These are phyloP conservation scores for Magnusiomyces fungicola DNA, from an alignment of 1,139 yeast genomes.

Conservation along the genomic window DNA sequence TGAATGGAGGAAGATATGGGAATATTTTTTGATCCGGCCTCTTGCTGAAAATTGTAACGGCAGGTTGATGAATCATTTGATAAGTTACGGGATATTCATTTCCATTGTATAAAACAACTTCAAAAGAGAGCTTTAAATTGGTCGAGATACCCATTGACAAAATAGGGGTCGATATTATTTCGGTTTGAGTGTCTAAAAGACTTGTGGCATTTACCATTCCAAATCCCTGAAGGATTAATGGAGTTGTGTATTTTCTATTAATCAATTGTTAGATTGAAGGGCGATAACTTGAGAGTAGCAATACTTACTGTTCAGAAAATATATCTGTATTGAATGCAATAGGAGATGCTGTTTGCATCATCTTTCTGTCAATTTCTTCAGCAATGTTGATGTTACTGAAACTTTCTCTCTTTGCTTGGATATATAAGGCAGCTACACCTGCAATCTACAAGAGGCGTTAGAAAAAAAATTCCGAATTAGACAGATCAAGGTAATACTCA, in stretches of 20 bases:
- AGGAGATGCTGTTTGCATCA: slow-evolving; percentile 8
- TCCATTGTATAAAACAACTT: slow-evolving; percentile 12
- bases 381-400: slow-evolving; percentile 4
- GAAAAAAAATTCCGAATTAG: background rate
- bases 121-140: background rate
- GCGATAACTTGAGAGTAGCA: no score
- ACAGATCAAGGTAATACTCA: slow-evolving; percentile 2
- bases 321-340: background rate
- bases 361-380: slow-evolving; percentile 8
- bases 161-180: slow-evolving; percentile 15
- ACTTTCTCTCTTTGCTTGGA: slow-evolving; percentile 2
- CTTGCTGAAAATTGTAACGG: slow-evolving; percentile 14
- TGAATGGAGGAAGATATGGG: slow-evolving; percentile 15
- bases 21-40: background rate
- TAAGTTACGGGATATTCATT: slow-evolving; percentile 15
- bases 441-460: slow-evolving; percentile 8
- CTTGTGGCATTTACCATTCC: slow-evolving; percentile 33
- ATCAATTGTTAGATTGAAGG: no score
- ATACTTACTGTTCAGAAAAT: background rate
- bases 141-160: slow-evolving; percentile 14
- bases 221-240: slow-evolving; percentile 21
- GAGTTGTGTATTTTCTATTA: slow-evolving; percentile 14
- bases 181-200: slow-evolving; percentile 33
- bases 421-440: slow-evolving; percentile 13
- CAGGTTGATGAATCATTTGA: slow-evolving; percentile 15